Conservation (phyloP, 257 asterid genomes). For the Gentiana macrophylla region DNA sequence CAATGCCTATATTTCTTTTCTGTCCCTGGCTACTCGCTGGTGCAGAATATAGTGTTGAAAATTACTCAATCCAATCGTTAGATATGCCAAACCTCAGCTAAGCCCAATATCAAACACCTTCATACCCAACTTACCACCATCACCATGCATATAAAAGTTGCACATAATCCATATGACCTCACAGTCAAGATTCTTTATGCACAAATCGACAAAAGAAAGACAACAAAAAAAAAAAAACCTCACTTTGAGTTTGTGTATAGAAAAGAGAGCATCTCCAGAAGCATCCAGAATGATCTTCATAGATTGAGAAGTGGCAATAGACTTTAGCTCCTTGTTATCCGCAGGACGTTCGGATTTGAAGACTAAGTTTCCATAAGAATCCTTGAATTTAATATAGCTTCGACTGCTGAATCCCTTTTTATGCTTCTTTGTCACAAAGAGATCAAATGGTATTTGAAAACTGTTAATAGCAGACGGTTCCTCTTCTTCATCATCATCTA, state of each 20-base stretch:
- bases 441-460: constrained; percentile 60
- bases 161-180: too few species aligned
- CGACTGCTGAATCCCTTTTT: constrained; percentile 18
- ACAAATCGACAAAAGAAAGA: too few species aligned
- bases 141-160: too few species aligned
- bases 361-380: constrained; percentile 49
- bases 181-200: too few species aligned
- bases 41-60: too few species aligned
- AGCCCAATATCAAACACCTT: too few species aligned
- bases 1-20: too few species aligned
- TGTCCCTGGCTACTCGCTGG: too few species aligned
- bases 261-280: constrained; percentile 40
- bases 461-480: constrained; percentile 8
- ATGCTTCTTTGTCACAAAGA: constrained; percentile 56
- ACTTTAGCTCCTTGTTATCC: constrained; percentile 5
- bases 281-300: constrained; percentile 44
- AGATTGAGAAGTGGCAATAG: constrained; percentile 7
- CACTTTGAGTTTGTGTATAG: constrained; percentile 41
- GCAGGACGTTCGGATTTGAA: constrained; percentile 39
- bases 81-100: too few species aligned
- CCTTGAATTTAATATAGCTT: constrained; percentile 43
- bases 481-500: constrained; percentile 10
- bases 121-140: too few species aligned
- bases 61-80: too few species aligned
- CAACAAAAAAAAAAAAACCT: constrained; percentile 14